phyloP scores from a whole-genome alignment of 768 basidiomycete species.

The Nevesoporus exiguus region DNA sequence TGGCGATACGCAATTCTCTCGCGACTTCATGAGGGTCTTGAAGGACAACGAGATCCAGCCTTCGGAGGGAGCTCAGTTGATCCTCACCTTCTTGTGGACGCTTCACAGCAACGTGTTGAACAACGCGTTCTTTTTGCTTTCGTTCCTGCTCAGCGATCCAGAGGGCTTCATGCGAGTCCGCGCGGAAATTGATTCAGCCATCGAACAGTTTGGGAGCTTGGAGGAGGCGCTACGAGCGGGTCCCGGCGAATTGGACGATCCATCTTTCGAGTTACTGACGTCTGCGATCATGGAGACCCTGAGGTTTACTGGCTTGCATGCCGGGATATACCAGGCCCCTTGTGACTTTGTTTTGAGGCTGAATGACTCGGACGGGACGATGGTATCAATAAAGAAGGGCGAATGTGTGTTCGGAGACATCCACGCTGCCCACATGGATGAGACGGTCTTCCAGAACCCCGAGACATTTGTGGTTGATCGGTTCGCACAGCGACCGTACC shows the following conservation, averaged over 20 bases:
- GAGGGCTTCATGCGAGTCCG: constrained; percentile 42
- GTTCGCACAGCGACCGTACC: constrained; percentile 16
- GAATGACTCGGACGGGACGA: not conserved
- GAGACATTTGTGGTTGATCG: constrained; percentile 19
- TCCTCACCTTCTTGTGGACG: constrained; percentile 19
- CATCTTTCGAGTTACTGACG: constrained; percentile 14
- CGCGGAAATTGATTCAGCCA: constrained; percentile 39
- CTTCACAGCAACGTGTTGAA: constrained; percentile 18
- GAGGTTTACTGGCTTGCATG: constrained; percentile 16
- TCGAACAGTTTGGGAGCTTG: constrained; percentile 11
- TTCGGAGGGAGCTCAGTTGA: constrained; percentile 14
- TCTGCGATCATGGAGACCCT: constrained; percentile 25
- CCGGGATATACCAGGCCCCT: constrained; percentile 6
- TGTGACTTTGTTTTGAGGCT: constrained; percentile 17
- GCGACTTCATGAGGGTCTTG: constrained; percentile 13
- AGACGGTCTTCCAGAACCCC: constrained; percentile 7
- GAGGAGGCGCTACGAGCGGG: constrained; percentile 8
- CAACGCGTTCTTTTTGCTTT: constrained; percentile 18
- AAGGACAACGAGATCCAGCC: constrained; percentile 11
- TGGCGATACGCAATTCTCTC: constrained; percentile 5
- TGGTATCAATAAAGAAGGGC: constrained; percentile 17
- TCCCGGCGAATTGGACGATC: constrained; percentile 13
- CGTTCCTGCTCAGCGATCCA: constrained; percentile 40
- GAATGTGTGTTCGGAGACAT: constrained; percentile 19
- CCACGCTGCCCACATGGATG: constrained; percentile 18